Evolutionary conservation across 2,329 filamentous ascomycete genomes (phyloP).

Genomic region (Alternaria solani): DNA sequence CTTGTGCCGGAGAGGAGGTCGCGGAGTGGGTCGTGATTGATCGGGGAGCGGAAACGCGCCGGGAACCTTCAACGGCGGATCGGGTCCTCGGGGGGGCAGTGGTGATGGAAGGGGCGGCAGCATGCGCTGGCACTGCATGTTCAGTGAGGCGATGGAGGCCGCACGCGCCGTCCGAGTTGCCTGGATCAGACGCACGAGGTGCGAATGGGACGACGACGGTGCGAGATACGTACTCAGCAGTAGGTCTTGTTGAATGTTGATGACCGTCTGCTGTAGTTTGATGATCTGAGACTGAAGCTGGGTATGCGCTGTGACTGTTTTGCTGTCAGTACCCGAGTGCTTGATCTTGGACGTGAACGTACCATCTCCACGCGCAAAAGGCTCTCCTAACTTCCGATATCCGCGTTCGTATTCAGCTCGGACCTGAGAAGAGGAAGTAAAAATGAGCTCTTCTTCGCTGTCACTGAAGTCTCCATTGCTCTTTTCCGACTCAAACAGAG

Average conservation of each 20-base stretch:
- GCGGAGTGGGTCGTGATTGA: slow-evolving; percentile 12
- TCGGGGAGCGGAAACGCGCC: slow-evolving; percentile 27
- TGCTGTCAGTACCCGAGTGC: slow-evolving; percentile 8
- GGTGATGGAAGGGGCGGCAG: slow-evolving; percentile 1
- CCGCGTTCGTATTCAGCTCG: slow-evolving; percentile 42
- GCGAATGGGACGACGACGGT: slow-evolving; percentile 36
- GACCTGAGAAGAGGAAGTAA: slow-evolving; percentile 33
- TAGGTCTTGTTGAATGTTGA: slow-evolving; percentile 41
- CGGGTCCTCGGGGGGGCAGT: slow-evolving; percentile 10
- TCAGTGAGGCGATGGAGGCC: slow-evolving; percentile 39
- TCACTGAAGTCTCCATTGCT: slow-evolving; percentile 31
- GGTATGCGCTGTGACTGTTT: slow-evolving; percentile 36
- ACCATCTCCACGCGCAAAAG: slow-evolving; percentile 44
- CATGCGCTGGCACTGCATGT: slow-evolving; percentile 42
- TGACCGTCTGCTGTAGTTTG: slow-evolving; percentile 38
- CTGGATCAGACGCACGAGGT: slow-evolving; percentile 39
- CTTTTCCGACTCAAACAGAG: slow-evolving; percentile 23
- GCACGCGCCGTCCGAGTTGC: slow-evolving; percentile 37
- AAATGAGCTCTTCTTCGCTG: slow-evolving; percentile 41
- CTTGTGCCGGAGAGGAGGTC: slow-evolving; percentile 13
- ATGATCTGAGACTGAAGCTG: slow-evolving; percentile 47
- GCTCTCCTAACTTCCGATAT: slow-evolving; percentile 38
- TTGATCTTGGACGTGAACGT: slow-evolving; percentile 9
- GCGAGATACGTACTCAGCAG: slow-evolving; percentile 32
- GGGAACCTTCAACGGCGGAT: slow-evolving; percentile 22